Percentiles rank a stretch among this genome's conserved stretches.
Conservation (phyloP, 139 green algal species). For the Astrephomene gubernaculifera region DNA sequence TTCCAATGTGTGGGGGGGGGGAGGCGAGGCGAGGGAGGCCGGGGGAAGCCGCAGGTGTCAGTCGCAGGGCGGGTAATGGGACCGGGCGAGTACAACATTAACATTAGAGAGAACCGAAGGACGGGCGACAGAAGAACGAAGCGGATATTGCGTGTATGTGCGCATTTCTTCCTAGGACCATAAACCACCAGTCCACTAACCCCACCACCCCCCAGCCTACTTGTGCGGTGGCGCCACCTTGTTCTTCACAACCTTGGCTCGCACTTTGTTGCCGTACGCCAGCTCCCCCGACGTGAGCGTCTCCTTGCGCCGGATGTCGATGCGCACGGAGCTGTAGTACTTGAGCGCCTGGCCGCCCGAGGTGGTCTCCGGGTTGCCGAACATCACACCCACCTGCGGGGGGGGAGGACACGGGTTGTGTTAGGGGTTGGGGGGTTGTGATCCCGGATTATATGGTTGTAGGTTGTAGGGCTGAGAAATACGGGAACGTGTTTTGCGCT, state of each 20-base stretch:
- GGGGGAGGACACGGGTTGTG: too few relatives aligned
- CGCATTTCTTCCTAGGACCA: not conserved
- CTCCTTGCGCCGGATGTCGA: constrained; percentile 83
- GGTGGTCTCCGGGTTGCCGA: constrained; percentile 94
- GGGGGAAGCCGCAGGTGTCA: not conserved
- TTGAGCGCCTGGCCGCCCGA: constrained; percentile 95
- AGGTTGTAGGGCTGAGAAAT: too few relatives aligned
- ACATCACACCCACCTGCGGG: constrained; percentile 87
- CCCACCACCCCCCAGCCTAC: not conserved
- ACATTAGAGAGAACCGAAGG: too few relatives aligned
- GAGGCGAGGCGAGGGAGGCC: not conserved
- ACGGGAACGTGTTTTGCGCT: too few relatives aligned
- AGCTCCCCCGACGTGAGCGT: constrained; percentile 63
- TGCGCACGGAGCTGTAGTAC: constrained; percentile 80
- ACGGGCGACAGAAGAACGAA: not conserved
- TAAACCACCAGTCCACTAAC: not conserved
- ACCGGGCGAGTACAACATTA: too few relatives aligned
- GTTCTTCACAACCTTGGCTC: constrained; percentile 94
- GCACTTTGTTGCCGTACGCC: constrained; percentile 77
- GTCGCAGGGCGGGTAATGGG: not conserved
- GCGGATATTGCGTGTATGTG: not conserved
- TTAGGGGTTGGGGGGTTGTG: too few relatives aligned
- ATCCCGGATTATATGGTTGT: too few relatives aligned
- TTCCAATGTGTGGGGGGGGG: not conserved
- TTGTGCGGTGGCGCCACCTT: constrained; percentile 75